Evolutionary conservation across 305 asterid genomes (phyloP), one percentile per base, ranked within the genome.

Genomic region (Ajuga reptans): DNA sequence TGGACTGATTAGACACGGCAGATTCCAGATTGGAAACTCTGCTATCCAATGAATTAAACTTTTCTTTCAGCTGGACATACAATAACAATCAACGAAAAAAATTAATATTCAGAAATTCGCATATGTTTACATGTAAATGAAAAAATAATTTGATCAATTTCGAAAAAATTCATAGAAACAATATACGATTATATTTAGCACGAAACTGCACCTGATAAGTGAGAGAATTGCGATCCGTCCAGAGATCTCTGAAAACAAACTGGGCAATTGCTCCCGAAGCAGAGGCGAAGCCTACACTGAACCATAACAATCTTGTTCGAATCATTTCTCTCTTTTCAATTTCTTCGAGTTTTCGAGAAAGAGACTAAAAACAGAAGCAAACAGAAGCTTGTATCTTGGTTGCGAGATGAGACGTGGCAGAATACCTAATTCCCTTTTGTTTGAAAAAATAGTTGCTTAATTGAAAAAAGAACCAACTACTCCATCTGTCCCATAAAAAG

Each of bases 301-400:
- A 87, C 91, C 95, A 87, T 65, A 81, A 24, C 64, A 84, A 69
- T 66, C 89, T 73, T 71, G 82, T 85, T 42, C 87, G 84, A 49
- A 84, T 77, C 88, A 87, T 87, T 53, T 57, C 27, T 21, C 27
- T n/a, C 27, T 58, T 57, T 18, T 9, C 15, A 3, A 18, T 8
- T 39, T 56, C 33, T 41, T 24, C 18, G 9, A 0, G 14, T 21
- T 39, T 43, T 46, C 11, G 53, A 52, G 66, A 64, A 37, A 42
- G 10, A 6, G 9, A 27, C n/a, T 33, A 6, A 16, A 21, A 0
- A 2, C 27, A 2, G 37, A 2, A 17, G 16, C 9, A 4, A 8
- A 31, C 0, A 0, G 42, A 21, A 17, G 64, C 33, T 51, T 29
- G 72, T 21, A 18, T 47, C 31, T 6, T 21, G 64, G 41, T 49